A percentile compares a stretch with the other conserved stretches of the same genome.
phyloP scores from a whole-genome alignment of 208 protist species.

The Trypanosoma conorhini region DNA sequence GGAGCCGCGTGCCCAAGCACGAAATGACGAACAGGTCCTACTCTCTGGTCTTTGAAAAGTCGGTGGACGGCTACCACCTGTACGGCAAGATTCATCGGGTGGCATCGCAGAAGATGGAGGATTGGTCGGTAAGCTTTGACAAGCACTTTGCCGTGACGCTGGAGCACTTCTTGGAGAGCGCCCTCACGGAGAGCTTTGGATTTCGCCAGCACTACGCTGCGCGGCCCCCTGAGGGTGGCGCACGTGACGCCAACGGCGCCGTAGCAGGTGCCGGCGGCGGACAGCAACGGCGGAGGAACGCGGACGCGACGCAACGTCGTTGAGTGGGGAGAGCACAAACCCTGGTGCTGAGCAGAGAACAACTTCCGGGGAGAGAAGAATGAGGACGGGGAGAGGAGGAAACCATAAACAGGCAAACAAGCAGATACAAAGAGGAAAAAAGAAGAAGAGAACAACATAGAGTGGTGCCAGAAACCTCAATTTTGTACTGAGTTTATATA shows the following conservation, averaged over 20 bases:
- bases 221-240: constrained; percentile 4
- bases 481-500: constrained; percentile 3
- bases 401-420: constrained; percentile 18
- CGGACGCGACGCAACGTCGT: background rate
- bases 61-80: constrained; percentile 55
- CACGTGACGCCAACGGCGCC: background rate
- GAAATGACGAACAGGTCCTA: constrained; percentile 77
- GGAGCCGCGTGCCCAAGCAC: constrained; percentile 54
- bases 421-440: constrained; percentile 11
- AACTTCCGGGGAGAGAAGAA: constrained; percentile 4
- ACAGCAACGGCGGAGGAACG: constrained; percentile 23
- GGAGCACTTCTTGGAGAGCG: constrained; percentile 81
- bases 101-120: constrained; percentile 56
- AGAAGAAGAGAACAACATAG: constrained; percentile 6
- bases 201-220: constrained; percentile 52
- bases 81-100: constrained; percentile 68
- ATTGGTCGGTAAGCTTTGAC: constrained; percentile 81
- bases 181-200: constrained; percentile 87
- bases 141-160: constrained; percentile 80
- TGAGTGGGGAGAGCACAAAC: background rate
- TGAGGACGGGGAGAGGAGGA: constrained; percentile 6
- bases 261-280: constrained; percentile 5
- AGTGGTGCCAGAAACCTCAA: background rate
- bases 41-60: constrained; percentile 72
- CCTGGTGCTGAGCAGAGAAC: background rate